These are phyloP conservation scores for Blastobotrys malaysiensis DNA, from an alignment of 1,139 yeast genomes.

Conservation along the genomic window DNA sequence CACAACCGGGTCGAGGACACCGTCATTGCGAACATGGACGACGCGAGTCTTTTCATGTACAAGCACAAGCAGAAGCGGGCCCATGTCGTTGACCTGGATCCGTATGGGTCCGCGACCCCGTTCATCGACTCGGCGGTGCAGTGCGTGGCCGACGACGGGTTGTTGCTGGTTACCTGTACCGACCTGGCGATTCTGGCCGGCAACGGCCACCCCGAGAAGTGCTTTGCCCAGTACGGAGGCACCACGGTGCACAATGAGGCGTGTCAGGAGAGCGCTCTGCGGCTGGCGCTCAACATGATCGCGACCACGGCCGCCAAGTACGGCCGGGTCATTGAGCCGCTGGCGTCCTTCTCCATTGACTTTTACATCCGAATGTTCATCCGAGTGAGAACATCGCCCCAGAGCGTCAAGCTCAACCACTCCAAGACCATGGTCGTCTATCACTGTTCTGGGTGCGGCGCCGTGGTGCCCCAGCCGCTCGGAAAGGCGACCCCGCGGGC, in stretches of 20 bases:
- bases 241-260: slow-evolving; percentile 73
- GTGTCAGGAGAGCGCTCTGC: slow-evolving; percentile 87
- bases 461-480: slow-evolving; percentile 63
- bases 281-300: slow-evolving; percentile 73
- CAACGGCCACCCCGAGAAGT: slow-evolving; percentile 92
- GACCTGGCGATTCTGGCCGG: slow-evolving; percentile 96
- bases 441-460: slow-evolving; percentile 85
- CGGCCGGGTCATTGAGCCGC: slow-evolving; percentile 80
- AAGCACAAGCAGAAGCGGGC: slow-evolving; percentile 38
- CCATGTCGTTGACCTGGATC: slow-evolving; percentile 89
- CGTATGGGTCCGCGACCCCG: slow-evolving; percentile 96
- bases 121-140: slow-evolving; percentile 89
- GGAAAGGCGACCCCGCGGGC: slow-evolving; percentile 40
- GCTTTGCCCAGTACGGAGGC: slow-evolving; percentile 95
- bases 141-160: slow-evolving; percentile 72
- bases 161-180: slow-evolving; percentile 87
- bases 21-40: slow-evolving; percentile 70
- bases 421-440: slow-evolving; percentile 72
- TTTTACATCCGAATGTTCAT: slow-evolving; percentile 86
- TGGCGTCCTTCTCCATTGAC: slow-evolving; percentile 79
- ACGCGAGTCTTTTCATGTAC: slow-evolving; percentile 82
- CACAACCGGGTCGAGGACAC: slow-evolving; percentile 52
- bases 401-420: slow-evolving; percentile 63
- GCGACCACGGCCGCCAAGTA: slow-evolving; percentile 85
- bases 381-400: slow-evolving; percentile 69